Evolutionary conservation across 83 land plant species (phyloP), one percentile per base, ranked within the genome.

Genomic region (Thuja plicata): DNA sequence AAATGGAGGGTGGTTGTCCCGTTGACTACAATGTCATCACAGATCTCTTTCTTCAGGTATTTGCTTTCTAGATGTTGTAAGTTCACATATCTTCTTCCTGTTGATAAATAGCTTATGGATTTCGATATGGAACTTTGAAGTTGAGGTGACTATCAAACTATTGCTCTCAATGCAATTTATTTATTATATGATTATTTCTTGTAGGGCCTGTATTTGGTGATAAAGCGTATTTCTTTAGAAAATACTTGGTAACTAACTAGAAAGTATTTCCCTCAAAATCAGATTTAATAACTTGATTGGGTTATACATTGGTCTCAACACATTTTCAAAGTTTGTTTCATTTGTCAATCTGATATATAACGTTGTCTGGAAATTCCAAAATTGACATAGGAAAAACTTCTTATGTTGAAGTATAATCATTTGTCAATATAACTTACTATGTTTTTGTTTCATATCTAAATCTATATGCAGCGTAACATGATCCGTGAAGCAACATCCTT

Each of bases 1-100:
- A 97, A 93, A 95, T 98, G 99, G 99, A 98, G 70, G 99, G 99
- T 82, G 99, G 99, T 16, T 98, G 97, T 87, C 99, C 99, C 30
- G 93, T 98, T 88, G 99, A 98, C 85, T 98, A 98, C 94, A 98
- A 98, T 84, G 93, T 94, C 45, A 98, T 98, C 60, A 97, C 99
- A 43, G 99, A 98, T 92, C 93, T 98, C 19, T 98, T 98, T 86
- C 98, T 98, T 89, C 99, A 98, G 99, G 99, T 98, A 88, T 74
- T 62, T 27, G 21, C 43, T 88, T n/a, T 57, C 57, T 35, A 57
- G 17, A 32, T 38, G 32, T 52, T 15, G 41, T 71, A 24, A 66
- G 21, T 37, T 50, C 50, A n/a, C 40, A 13, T 32, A 43, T 82
- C 10, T 32, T 16, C 5, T 83, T 57, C 52, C 21, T 71, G 2